Evolutionary conservation across 1,284 basidiomycete genomes (phyloP).

Genomic region (Sporisorium iseilematis-ciliati): DNA sequence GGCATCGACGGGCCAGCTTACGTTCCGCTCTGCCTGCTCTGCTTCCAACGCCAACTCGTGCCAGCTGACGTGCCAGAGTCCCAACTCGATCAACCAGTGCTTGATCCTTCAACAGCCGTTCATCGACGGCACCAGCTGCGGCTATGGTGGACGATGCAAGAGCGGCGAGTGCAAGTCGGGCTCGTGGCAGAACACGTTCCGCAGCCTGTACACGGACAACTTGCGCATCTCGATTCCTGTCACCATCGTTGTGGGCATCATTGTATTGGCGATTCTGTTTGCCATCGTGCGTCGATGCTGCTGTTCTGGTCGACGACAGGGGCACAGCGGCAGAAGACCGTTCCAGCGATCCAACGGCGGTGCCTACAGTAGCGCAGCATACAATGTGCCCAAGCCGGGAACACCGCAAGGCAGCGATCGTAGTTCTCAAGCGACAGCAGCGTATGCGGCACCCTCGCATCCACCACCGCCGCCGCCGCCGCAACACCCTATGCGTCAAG

Average conservation of each 20-base stretch:
- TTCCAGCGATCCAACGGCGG: conserved; percentile 4
- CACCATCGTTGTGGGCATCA: conserved; percentile 56
- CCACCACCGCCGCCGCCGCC: conserved; percentile 12
- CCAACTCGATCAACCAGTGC: conserved; percentile 75
- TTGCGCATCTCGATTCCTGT: conserved; percentile 62
- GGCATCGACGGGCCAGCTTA: conserved; percentile 76
- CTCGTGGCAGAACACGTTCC: conserved; percentile 76
- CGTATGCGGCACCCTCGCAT: conserved; percentile 13
- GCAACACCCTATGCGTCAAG: conserved; percentile 16
- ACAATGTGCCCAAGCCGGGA: conserved; percentile 26
- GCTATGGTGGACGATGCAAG: conserved; percentile 74
- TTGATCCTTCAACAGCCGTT: conserved; percentile 81
- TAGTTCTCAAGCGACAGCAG: conserved; percentile 9
- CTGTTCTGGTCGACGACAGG: conserved; percentile 19
- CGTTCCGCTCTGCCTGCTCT: conserved; percentile 77
- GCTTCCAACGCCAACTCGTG: conserved; percentile 75
- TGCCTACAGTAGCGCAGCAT: conserved; percentile 13
- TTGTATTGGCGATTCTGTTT: conserved; percentile 51
- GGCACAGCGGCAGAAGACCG: background rate
- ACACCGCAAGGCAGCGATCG: conserved; percentile 19
- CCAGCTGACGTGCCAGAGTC: conserved; percentile 84
- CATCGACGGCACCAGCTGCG: conserved; percentile 87
- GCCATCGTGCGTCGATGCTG: conserved; percentile 48
- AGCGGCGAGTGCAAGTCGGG: conserved; percentile 78
- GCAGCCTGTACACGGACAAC: conserved; percentile 72